Percentiles rank a stretch among this genome's conserved stretches.
Evolutionary conservation across 768 basidiomycete species (phyloP).

Genomic region (Hortiboletus campestris): DNA sequence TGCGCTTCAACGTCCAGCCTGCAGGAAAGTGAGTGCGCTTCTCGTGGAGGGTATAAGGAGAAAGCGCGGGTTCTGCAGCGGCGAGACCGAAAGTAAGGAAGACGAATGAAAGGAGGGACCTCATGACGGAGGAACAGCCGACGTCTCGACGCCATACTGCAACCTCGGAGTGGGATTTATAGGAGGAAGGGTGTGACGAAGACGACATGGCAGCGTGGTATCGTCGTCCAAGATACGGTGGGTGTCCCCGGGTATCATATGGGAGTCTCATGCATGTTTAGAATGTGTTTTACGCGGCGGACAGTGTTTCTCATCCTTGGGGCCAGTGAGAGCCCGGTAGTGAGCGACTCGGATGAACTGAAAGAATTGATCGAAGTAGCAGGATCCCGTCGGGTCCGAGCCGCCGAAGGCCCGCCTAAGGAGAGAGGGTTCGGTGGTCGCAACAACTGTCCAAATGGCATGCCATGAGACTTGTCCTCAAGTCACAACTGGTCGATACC

Average conservation of each 20-base stretch:
- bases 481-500: too few species aligned
- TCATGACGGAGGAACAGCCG: conserved; percentile 8
- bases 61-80: conserved; percentile 16
- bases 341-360: not conserved
- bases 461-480: not conserved
- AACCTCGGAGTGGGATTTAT: conserved; percentile 7
- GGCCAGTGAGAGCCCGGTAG: too few species aligned
- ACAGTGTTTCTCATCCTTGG: not conserved
- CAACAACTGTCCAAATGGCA: not conserved
- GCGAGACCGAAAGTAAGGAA: conserved; percentile 17
- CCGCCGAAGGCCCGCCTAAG: too few species aligned
- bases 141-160: not conserved
- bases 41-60: conserved; percentile 37
- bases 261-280: conserved; percentile 1
- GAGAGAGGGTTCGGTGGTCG: not conserved
- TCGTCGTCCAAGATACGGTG: not conserved
- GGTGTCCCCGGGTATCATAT: not conserved
- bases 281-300: too few species aligned
- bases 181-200: conserved; percentile 7
- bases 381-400: not conserved
- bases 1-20: conserved; percentile 38
- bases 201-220: conserved; percentile 8
- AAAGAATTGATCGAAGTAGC: too few species aligned
- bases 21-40: conserved; percentile 38
- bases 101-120: conserved; percentile 14